Percentiles rank a stretch among this genome's conserved stretches.
Conservation (phyloP, 306 rosid genomes). For the Vigna nakashimae region DNA sequence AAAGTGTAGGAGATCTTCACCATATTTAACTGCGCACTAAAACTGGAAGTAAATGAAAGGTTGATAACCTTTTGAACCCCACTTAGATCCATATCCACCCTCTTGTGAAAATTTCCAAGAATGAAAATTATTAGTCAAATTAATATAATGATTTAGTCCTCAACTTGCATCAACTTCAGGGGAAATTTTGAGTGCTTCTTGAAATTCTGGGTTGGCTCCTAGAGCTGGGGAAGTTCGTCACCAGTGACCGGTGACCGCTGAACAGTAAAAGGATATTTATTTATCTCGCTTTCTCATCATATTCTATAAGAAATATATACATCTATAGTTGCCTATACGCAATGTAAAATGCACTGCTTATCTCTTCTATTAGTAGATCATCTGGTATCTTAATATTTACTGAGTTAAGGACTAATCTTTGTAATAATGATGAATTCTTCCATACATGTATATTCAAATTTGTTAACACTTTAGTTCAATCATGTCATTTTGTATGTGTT, state of each 20-base stretch:
- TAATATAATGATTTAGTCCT: constrained; percentile 35
- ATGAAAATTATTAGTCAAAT: constrained; percentile 41
- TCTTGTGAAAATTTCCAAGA: not conserved
- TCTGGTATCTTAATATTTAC: too few relatives aligned
- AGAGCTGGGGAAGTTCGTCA: constrained; percentile 51
- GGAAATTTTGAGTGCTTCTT: not conserved
- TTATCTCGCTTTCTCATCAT: not conserved
- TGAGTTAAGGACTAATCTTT: too few relatives aligned
- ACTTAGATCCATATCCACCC: constrained; percentile 44
- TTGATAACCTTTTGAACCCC: constrained; percentile 55
- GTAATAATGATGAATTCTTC: too few relatives aligned
- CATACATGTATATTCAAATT: too few relatives aligned
- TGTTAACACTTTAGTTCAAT: too few relatives aligned
- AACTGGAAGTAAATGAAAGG: constrained; percentile 39
- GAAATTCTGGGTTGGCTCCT: constrained; percentile 60
- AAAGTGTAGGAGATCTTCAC: constrained; percentile 45
- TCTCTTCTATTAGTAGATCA: not conserved
- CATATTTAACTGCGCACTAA: not conserved
- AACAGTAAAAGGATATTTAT: not conserved
- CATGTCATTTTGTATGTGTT: too few relatives aligned
- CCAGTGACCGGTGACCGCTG: not conserved
- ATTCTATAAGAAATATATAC: too few relatives aligned
- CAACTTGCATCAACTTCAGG: constrained; percentile 28
- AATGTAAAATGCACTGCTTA: not conserved
- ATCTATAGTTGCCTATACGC: too few relatives aligned